These are phyloP conservation scores for Endocarpon pusillum DNA, from an alignment of 495 filamentous ascomycete species.

Conservation along the genomic window DNA sequence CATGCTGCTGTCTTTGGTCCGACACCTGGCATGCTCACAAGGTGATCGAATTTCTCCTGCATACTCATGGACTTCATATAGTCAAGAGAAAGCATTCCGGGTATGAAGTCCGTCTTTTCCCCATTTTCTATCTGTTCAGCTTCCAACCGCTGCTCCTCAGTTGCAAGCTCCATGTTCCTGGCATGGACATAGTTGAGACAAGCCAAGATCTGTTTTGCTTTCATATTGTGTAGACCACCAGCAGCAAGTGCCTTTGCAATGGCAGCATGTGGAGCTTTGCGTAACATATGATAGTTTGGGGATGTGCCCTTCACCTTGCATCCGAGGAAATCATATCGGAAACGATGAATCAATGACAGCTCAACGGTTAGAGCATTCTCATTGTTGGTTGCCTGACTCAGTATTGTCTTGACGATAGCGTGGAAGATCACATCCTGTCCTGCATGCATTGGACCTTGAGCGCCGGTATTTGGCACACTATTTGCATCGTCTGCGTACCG, in stretches of 20 bases:
- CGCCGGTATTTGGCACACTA: not conserved
- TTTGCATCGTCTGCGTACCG: not conserved
- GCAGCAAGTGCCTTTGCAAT: not conserved
- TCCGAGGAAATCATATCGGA: not conserved
- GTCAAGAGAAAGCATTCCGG: slow-evolving; percentile 46
- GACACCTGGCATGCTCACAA: slow-evolving; percentile 67
- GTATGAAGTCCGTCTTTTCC: not conserved
- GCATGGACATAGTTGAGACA: slow-evolving; percentile 67
- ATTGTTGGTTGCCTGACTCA: not conserved
- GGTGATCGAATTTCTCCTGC: slow-evolving; percentile 51
- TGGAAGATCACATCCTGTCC: not conserved
- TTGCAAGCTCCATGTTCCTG: slow-evolving; percentile 34
- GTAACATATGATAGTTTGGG: not conserved
- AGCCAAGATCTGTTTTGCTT: slow-evolving; percentile 59
- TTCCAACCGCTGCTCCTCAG: slow-evolving; percentile 6
- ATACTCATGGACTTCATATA: slow-evolving; percentile 50
- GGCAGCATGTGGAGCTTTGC: not conserved
- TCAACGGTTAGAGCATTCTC: not conserved
- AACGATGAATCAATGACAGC: no score
- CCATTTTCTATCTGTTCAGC: not conserved
- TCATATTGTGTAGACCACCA: slow-evolving; percentile 25
- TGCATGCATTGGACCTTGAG: not conserved
- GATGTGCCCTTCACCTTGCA: not conserved
- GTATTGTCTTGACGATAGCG: not conserved
- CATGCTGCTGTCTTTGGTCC: slow-evolving; percentile 87